phyloP scores from a whole-genome alignment of 345 rosid species.

The Populus euphratica region DNA sequence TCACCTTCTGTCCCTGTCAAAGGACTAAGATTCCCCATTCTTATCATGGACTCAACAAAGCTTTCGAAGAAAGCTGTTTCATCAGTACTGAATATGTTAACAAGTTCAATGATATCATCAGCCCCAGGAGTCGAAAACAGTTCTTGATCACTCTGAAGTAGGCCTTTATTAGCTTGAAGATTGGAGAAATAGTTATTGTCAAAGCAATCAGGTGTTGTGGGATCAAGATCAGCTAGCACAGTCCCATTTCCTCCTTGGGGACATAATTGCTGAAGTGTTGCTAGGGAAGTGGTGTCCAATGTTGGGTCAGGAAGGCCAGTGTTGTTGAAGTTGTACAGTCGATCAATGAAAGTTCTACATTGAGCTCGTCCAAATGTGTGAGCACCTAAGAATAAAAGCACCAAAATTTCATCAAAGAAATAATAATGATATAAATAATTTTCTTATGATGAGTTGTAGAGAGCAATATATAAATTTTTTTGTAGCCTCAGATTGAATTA shows the following conservation, averaged over 20 bases:
- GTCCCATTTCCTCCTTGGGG: conserved; percentile 42
- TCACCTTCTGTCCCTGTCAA: conserved; percentile 55
- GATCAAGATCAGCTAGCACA: conserved; percentile 41
- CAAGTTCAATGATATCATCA: conserved; percentile 36
- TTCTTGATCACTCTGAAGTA: conserved; percentile 59
- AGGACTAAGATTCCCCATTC: conserved; percentile 55
- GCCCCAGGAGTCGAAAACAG: conserved; percentile 50
- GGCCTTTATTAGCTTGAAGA: conserved; percentile 38
- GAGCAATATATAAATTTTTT: too few relatives aligned
- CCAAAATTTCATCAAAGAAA: background rate
- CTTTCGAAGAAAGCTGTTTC: conserved; percentile 51
- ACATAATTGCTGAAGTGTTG: conserved; percentile 40
- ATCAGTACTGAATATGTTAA: conserved; percentile 35
- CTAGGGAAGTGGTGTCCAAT: conserved; percentile 40
- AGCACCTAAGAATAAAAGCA: conserved; percentile 34
- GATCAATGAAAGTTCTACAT: conserved; percentile 29
- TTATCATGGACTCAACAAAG: conserved; percentile 54
- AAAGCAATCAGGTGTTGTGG: conserved; percentile 45
- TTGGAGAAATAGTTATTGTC: conserved; percentile 52
- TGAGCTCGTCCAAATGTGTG: conserved; percentile 64
- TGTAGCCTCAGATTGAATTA: too few relatives aligned
- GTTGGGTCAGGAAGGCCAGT: conserved; percentile 48
- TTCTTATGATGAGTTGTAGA: too few relatives aligned
- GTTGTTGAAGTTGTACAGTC: conserved; percentile 47
- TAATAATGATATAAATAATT: too few relatives aligned